Evolutionary conservation across 2,329 filamentous ascomycete species (phyloP).

Genomic region (Hypoxylon sp.): DNA sequence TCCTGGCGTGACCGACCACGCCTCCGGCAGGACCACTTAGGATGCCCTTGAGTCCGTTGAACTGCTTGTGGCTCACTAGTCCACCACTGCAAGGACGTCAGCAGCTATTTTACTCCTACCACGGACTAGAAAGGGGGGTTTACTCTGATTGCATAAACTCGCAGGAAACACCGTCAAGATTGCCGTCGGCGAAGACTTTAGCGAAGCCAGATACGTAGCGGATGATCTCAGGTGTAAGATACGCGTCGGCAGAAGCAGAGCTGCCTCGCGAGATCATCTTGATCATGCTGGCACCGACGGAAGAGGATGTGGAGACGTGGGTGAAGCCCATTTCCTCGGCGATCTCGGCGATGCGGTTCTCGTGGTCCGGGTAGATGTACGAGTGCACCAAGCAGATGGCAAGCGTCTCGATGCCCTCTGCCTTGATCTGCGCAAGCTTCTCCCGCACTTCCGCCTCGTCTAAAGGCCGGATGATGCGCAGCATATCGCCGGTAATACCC

Average conservation of each 20-base stretch:
- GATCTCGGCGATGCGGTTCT: constrained; percentile 66
- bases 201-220: constrained; percentile 34
- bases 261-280: constrained; percentile 36
- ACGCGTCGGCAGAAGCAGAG: constrained; percentile 36
- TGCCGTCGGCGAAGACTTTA: constrained; percentile 29
- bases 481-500: constrained; percentile 29
- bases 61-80: constrained; percentile 63
- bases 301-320: constrained; percentile 35
- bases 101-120: background rate
- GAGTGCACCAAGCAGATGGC: constrained; percentile 59
- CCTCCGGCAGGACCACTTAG: constrained; percentile 79
- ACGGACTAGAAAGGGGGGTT: background rate
- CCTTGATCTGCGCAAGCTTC: constrained; percentile 17
- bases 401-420: constrained; percentile 24
- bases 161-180: constrained; percentile 30
- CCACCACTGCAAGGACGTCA: constrained; percentile 44
- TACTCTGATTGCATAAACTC: constrained; percentile 48
- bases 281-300: constrained; percentile 35
- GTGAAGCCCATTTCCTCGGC: constrained; percentile 51
- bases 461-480: constrained; percentile 32
- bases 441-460: constrained; percentile 18
- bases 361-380: constrained; percentile 73
- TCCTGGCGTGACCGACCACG: constrained; percentile 78
- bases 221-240: constrained; percentile 34
- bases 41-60: constrained; percentile 74